A percentile compares a stretch with the other conserved stretches of the same genome.
Conservation (phyloP, 2,329 filamentous ascomycete genomes). For the Chrysoporthe deuterocubensis region DNA sequence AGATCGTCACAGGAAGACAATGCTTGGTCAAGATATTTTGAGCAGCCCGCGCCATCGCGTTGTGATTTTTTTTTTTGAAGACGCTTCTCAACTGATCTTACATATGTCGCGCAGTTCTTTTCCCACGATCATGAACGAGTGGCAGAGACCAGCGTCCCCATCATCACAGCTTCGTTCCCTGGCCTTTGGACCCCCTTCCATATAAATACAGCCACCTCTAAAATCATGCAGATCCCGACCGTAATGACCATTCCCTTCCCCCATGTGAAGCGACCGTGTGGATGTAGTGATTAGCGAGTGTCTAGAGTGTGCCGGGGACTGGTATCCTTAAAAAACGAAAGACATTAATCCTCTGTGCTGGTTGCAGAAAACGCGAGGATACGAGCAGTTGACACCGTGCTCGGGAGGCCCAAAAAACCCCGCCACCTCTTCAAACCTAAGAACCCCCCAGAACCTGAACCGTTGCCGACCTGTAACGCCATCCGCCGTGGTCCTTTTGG, state of each 20-base stretch:
- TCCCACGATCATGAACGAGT: slow-evolving; percentile 6
- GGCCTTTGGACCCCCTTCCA: not conserved
- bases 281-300: slow-evolving; percentile 27
- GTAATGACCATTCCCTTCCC: slow-evolving; percentile 5
- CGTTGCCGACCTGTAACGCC: slow-evolving; percentile 6
- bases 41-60: not conserved
- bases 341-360: slow-evolving; percentile 23
- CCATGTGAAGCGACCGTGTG: slow-evolving; percentile 24
- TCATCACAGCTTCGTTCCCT: slow-evolving; percentile 9
- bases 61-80: not conserved
- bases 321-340: slow-evolving; percentile 26
- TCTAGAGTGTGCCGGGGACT: slow-evolving; percentile 16
- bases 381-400: slow-evolving; percentile 24
- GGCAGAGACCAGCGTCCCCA: not conserved
- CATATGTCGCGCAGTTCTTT: slow-evolving; percentile 10
- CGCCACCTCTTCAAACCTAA: not conserved
- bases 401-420: slow-evolving; percentile 15
- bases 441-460: not conserved
- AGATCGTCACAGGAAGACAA: not conserved
- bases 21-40: not conserved
- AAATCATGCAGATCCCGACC: slow-evolving; percentile 10
- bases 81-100: slow-evolving; percentile 13
- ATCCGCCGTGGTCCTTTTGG: slow-evolving; percentile 14
- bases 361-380: slow-evolving; percentile 14
- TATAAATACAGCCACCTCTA: slow-evolving; percentile 23